phyloP scores from a whole-genome alignment of 2,329 filamentous ascomycete species.

The Didymella lethalis region DNA sequence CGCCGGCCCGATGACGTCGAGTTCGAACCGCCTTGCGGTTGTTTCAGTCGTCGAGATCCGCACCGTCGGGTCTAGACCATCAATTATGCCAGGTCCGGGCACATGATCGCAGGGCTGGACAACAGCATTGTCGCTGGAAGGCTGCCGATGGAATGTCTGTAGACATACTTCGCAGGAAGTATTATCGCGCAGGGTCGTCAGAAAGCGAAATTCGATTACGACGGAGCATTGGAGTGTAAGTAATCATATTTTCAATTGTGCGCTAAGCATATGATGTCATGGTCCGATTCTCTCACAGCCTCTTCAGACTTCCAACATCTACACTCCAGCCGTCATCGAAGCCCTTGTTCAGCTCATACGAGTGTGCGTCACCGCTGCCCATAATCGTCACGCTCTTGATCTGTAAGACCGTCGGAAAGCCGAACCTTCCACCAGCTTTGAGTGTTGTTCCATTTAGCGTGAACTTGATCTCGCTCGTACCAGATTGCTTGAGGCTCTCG shows the following conservation, averaged over 20 bases:
- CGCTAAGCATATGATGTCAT: constrained; percentile 16
- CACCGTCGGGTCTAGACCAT: constrained; percentile 11
- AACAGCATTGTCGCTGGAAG: not conserved
- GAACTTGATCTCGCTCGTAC: constrained; percentile 67
- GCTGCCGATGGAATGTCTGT: not conserved
- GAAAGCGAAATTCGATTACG: not conserved
- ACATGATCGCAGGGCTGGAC: constrained; percentile 6
- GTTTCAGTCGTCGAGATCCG: constrained; percentile 10
- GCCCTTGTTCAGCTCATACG: constrained; percentile 36
- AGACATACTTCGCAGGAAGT: not conserved
- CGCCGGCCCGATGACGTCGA: constrained; percentile 11
- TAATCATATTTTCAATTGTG: constrained; percentile 2
- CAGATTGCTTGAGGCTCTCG: constrained; percentile 67
- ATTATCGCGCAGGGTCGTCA: not conserved
- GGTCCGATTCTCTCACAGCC: constrained; percentile 4
- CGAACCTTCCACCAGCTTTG: constrained; percentile 63
- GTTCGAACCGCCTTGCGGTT: not conserved
- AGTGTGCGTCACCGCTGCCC: constrained; percentile 26
- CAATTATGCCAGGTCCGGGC: not conserved
- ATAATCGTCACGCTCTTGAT: constrained; percentile 38
- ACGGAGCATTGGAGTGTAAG: not conserved
- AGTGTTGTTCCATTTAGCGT: constrained; percentile 63
- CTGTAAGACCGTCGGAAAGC: constrained; percentile 50
- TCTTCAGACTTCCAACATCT: constrained; percentile 23
- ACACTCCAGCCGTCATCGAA: constrained; percentile 34